Base-by-base conservation (phyloP, 2,329 filamentous ascomycete genomes). In the Colletotrichum endophyticum region DNA sequence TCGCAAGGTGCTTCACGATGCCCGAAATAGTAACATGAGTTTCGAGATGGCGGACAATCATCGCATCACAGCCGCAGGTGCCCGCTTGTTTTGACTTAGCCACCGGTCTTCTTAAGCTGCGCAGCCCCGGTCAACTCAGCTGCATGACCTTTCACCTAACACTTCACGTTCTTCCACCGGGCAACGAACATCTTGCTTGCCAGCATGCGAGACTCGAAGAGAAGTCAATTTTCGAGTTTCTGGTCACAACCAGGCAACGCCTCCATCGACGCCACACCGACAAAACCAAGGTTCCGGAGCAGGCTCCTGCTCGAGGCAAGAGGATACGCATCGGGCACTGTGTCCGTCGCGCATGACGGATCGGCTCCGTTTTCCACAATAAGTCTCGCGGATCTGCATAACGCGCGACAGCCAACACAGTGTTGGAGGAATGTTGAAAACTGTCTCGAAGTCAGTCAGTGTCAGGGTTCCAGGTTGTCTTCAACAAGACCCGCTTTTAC, bases 401-500 rank as follows among this genome's bases (percentile, higher is more conserved):
- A 36, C 30, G 70, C 44, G 32, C 36, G 57, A 59, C 22, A 16
- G 49, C 12, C 66, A 66, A 34, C 59, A 76, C 70, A 76, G 74
- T 76, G 36, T 53, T 70, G 27, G n/a, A 28, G 56, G 34, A 66
- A 70, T 66, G 57, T 34, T 59, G 9, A 44, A 53, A 39, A 76
- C 70, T 69, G 70, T 69, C 70, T 28, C 32, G 15, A 49, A 32
- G 34, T 53, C 66, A 27, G 59, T 34, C n/a, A 19, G 59, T 32
- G 59, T 73, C 70, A 70, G 36, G 70, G 70, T 61, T 76, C 74
- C 36, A 69, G 70, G 74, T 62, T 73, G 70, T 76, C 70, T 76
- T 70, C 74, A 76, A 68, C 30, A 63, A 56, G 70, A 15, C 27
- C 80, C 80, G 66, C 78, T 79, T 74, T 81, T 81, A 79, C 80